phyloP scores from a whole-genome alignment of 805 yeast genomes.

The Pichia ethanolica region DNA sequence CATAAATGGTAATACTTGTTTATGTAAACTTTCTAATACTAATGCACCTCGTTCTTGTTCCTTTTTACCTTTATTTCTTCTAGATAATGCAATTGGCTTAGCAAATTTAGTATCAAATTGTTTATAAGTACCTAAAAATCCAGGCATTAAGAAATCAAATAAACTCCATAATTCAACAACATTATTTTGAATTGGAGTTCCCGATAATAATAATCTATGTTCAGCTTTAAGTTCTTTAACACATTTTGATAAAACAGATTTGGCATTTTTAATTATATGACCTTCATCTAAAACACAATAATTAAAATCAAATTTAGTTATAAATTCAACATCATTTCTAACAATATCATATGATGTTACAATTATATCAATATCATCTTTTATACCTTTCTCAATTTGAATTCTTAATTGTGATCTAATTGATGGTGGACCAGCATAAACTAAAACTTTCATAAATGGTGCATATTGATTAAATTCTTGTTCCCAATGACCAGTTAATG shows the following conservation, averaged over 20 bases:
- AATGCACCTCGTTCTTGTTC: constrained; percentile 97
- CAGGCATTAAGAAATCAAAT: constrained; percentile 98
- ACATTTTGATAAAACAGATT: constrained; percentile 79
- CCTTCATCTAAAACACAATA: constrained; percentile 97
- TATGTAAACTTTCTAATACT: constrained; percentile 92
- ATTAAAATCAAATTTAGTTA: constrained; percentile 63
- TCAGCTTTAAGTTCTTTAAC: constrained; percentile 80
- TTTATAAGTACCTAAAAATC: constrained; percentile 92
- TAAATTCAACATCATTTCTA: constrained; percentile 73
- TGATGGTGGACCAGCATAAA: constrained; percentile 91
- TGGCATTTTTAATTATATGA: constrained; percentile 89
- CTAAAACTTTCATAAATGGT: constrained; percentile 73
- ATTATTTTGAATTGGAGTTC: constrained; percentile 97
- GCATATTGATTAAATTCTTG: constrained; percentile 88
- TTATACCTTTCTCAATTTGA: constrained; percentile 36
- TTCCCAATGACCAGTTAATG: constrained; percentile 98
- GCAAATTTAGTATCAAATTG: constrained; percentile 91
- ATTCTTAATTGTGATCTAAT: constrained; percentile 50
- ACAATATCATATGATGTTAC: constrained; percentile 96
- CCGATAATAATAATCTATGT: constrained; percentile 85
- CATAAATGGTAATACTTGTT: constrained; percentile 95
- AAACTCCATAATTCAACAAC: constrained; percentile 96
- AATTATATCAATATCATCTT: constrained; percentile 52
- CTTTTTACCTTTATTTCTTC: constrained; percentile 81
- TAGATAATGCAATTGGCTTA: constrained; percentile 93